Evolutionary conservation across 805 yeast species (phyloP), one percentile per base, ranked within the genome.

Genomic region (Naumovozyma castellii): DNA sequence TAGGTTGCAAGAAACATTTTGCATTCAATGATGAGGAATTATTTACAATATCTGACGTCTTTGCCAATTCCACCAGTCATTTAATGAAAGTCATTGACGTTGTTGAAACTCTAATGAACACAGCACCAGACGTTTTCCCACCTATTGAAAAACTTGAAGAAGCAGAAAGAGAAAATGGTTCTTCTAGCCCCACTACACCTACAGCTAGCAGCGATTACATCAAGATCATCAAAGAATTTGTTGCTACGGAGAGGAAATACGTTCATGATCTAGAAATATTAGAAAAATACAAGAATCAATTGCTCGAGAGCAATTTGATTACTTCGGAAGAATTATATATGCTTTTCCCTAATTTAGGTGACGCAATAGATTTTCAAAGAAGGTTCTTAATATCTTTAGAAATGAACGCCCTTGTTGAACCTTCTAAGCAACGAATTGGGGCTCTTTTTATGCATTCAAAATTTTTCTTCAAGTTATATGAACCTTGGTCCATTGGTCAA

Each of bases 401-500:
- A 64, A 84, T 88, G 54, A 87, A 90, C 62, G 78, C 86, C 3
- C 66, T 75, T 32, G 81, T 82, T 2, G 84, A 88, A 2, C 72
- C 77, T 19, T 73, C 75, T 42, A 76, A 76, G 52, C 96, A 88
- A 61, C 71, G 96, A 45, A 76, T 90, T 35, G 98, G 97, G 2
- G 82, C 94, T 1, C 72, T 88, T 1, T 90, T 92, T 59, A 70
- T 84, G 44, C 94, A 82, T 59, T 84, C 92, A 9, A 84, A 88
- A 27, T 76, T 78, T 29, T 90, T 87, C 19, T 92, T 92, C 65
- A 80, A 77, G 46, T 76, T 85, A 8, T 92, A 92, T 62, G 95
- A 87, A 59, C 87, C 95, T 5, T 92, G 95, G 90, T 84, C 97
- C 18, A 71, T 87, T 40, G 90, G 90, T 43, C 97, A 86, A 61